These are phyloP conservation scores for Camelina hispida DNA, from an alignment of 345 rosid species.

Conservation along the genomic window DNA sequence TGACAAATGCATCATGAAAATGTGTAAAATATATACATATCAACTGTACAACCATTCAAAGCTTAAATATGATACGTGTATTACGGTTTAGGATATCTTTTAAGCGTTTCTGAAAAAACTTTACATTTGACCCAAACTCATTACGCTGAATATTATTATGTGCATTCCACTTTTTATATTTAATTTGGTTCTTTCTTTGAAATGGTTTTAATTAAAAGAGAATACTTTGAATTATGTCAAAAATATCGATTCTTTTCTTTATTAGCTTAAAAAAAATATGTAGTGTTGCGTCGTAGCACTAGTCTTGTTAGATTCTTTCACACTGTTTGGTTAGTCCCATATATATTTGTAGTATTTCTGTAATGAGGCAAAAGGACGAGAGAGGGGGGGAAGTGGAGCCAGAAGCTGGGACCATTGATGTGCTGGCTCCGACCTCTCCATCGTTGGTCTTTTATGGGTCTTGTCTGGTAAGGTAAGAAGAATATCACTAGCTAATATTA, in stretches of 20 bases:
- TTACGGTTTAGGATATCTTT: no score
- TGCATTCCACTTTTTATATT: background rate
- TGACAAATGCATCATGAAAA: no score
- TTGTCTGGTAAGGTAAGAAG: conserved; percentile 34
- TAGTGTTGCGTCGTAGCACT: no score
- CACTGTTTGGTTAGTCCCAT: conserved; percentile 11
- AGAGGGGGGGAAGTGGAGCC: conserved; percentile 62
- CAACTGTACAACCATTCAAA: no score
- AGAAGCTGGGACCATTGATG: conserved; percentile 70
- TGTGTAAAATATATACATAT: no score
- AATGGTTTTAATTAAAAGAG: background rate
- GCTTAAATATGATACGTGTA: no score
- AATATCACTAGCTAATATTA: no score
- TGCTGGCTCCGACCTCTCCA: conserved; percentile 78
- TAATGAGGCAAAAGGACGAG: conserved; percentile 35
- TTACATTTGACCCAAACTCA: no score
- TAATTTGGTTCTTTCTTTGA: no score
- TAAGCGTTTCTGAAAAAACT: no score
- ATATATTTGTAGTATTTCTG: background rate
- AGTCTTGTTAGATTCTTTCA: background rate
- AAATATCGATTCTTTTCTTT: background rate
- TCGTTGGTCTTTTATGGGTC: conserved; percentile 73
- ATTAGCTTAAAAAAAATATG: no score
- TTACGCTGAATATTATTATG: no score
- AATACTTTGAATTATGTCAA: background rate